These are phyloP conservation scores for Sanghuangporus weigelae DNA, from an alignment of 1,284 basidiomycete species.

Conservation along the genomic window DNA sequence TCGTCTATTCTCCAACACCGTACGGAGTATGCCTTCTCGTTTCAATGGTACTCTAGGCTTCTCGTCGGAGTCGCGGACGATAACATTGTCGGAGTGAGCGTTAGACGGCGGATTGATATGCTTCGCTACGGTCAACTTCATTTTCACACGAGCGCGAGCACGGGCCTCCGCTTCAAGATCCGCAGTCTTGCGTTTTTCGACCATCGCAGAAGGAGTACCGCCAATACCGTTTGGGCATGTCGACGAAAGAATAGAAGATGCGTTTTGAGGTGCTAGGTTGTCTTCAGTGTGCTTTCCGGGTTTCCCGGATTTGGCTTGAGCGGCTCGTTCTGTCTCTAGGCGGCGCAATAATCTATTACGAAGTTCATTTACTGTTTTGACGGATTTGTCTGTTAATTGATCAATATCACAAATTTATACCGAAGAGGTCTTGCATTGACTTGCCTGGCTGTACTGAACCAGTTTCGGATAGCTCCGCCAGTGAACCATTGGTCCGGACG, in stretches of 20 bases:
- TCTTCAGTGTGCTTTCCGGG: not conserved
- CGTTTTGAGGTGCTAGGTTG: not conserved
- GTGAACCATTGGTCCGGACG: not conserved
- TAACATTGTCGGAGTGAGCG: not conserved
- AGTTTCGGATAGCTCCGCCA: not conserved
- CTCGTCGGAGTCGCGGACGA: not conserved
- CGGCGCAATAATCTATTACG: not conserved
- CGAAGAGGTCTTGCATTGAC: not conserved
- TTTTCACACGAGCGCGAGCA: slow-evolving; percentile 3
- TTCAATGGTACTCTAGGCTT: not conserved
- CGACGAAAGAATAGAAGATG: not conserved
- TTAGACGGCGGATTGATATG: not conserved
- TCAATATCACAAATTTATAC: not conserved
- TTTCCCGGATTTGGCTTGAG: not conserved
- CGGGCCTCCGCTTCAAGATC: slow-evolving; percentile 11
- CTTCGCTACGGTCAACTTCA: slow-evolving; percentile 12
- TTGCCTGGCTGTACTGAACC: not conserved
- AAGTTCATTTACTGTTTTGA: not conserved
- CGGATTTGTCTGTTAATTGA: not conserved
- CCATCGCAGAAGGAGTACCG: not conserved
- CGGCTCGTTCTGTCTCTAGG: slow-evolving; percentile 2
- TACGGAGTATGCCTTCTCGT: not conserved
- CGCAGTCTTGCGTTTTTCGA: not conserved
- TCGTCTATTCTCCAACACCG: not conserved
- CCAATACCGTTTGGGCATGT: not conserved